Conservation (phyloP, 2,329 filamentous ascomycete species). For the Pyrenochaeta sp. region DNA sequence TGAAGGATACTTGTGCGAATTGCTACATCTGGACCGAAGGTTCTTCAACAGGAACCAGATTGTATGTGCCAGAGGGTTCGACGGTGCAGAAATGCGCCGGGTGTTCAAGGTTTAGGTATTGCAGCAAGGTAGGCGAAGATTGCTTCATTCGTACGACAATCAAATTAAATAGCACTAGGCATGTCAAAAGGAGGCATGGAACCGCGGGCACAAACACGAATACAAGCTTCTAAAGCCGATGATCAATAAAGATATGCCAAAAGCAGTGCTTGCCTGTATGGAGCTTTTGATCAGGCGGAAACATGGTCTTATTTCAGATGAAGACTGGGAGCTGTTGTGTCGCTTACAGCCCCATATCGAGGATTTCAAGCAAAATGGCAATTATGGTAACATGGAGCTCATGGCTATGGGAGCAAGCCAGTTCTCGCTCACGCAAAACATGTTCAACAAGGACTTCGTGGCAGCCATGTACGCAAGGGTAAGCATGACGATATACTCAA, state of each 20-base stretch:
- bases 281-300: conserved; percentile 60
- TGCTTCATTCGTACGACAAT: no score
- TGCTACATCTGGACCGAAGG: conserved; percentile 60
- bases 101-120: conserved; percentile 67
- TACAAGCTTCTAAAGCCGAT: conserved; percentile 62
- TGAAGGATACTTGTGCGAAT: conserved; percentile 65
- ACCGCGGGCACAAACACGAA: conserved; percentile 66
- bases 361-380: conserved; percentile 53
- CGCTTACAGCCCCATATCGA: conserved; percentile 59
- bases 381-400: conserved; percentile 59
- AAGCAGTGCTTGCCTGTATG: conserved; percentile 64
- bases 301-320: conserved; percentile 46
- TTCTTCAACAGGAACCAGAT: conserved; percentile 38
- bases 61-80: conserved; percentile 43
- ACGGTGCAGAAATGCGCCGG: conserved; percentile 64
- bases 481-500: conserved; percentile 17
- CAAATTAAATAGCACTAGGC: conserved; percentile 44
- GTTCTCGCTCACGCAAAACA: conserved; percentile 58
- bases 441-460: conserved; percentile 53
- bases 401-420: conserved; percentile 63
- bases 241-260: conserved; percentile 57
- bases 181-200: conserved; percentile 69
- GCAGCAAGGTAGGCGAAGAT: conserved; percentile 60
- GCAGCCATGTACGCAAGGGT: conserved; percentile 57
- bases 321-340: conserved; percentile 55